phyloP scores from a whole-genome alignment of 1,139 yeast genomes.

The Debaryomyces coudertii region DNA sequence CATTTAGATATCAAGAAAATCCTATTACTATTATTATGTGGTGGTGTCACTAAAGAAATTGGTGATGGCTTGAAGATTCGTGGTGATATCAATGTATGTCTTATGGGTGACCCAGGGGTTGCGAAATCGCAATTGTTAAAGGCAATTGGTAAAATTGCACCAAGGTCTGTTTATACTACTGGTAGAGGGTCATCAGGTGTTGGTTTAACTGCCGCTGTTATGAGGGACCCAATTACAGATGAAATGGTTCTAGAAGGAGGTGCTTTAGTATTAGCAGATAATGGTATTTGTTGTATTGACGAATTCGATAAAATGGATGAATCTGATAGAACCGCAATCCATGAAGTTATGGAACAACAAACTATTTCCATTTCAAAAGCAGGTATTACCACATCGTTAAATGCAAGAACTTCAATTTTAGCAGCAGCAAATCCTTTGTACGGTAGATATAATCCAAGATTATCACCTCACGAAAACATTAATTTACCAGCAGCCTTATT shows the following conservation, averaged over 20 bases:
- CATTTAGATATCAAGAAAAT: slow-evolving; percentile 94
- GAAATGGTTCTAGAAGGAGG: slow-evolving; percentile 99
- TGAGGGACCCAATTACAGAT: slow-evolving; percentile 98
- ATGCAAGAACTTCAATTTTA: slow-evolving; percentile 91
- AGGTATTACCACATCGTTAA: slow-evolving; percentile 94
- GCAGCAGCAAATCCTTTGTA: slow-evolving; percentile 98
- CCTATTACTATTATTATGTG: slow-evolving; percentile 77
- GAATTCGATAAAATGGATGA: slow-evolving; percentile 99
- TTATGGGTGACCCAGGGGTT: slow-evolving; percentile 99
- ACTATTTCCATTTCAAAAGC: slow-evolving; percentile 97
- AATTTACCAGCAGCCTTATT: slow-evolving; percentile 95
- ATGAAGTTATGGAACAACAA: slow-evolving; percentile 99
- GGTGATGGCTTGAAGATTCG: slow-evolving; percentile 97
- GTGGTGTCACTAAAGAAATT: slow-evolving; percentile 93
- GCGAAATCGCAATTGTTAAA: slow-evolving; percentile 96
- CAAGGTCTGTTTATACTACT: slow-evolving; percentile 96
- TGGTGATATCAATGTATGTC: slow-evolving; percentile 94
- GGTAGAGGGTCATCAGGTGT: slow-evolving; percentile 99
- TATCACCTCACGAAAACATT: slow-evolving; percentile 94
- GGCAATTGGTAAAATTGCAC: slow-evolving; percentile 90
- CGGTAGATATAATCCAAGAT: slow-evolving; percentile 89
- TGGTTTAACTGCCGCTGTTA: slow-evolving; percentile 98
- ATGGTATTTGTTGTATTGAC: slow-evolving; percentile 98
- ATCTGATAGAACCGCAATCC: slow-evolving; percentile 94
- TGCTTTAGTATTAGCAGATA: slow-evolving; percentile 94